phyloP scores from a whole-genome alignment of 768 basidiomycete species.

The Hygrocybe punicea region DNA sequence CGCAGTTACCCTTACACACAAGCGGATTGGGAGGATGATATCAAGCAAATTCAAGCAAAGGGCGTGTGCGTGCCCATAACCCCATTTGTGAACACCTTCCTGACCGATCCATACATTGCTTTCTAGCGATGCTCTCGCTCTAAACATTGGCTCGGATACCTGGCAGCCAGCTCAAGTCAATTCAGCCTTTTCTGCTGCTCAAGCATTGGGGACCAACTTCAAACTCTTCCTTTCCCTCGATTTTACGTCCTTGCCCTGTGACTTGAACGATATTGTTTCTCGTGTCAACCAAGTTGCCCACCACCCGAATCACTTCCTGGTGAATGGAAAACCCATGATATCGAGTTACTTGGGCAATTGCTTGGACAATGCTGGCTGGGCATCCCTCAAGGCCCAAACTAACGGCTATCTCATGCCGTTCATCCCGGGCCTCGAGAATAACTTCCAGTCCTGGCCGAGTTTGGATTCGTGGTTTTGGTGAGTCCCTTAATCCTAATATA shows the following conservation, averaged over 20 bases:
- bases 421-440: constrained; percentile 51
- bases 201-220: constrained; percentile 38
- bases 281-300: constrained; percentile 45
- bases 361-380: constrained; percentile 52
- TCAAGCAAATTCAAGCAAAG: constrained; percentile 39
- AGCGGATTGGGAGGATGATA: constrained; percentile 42
- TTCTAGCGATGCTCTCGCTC: constrained; percentile 57
- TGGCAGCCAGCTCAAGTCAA: constrained; percentile 51
- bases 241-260: constrained; percentile 50
- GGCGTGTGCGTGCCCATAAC: constrained; percentile 36
- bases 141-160: constrained; percentile 55
- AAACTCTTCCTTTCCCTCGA: constrained; percentile 60
- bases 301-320: constrained; percentile 54
- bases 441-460: constrained; percentile 45
- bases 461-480: constrained; percentile 52
- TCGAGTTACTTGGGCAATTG: constrained; percentile 62
- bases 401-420: constrained; percentile 52
- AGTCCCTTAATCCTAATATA: constrained; percentile 10
- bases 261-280: constrained; percentile 40
- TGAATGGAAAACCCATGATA: constrained; percentile 53
- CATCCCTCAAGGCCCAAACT: constrained; percentile 45
- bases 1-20: constrained; percentile 40
- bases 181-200: constrained; percentile 53
- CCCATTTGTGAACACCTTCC: not conserved
- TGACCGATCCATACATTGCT: constrained; percentile 8